Evolutionary conservation across 1,284 basidiomycete species (phyloP), one percentile per base, ranked within the genome.

Genomic region (Ustilago sp.): DNA sequence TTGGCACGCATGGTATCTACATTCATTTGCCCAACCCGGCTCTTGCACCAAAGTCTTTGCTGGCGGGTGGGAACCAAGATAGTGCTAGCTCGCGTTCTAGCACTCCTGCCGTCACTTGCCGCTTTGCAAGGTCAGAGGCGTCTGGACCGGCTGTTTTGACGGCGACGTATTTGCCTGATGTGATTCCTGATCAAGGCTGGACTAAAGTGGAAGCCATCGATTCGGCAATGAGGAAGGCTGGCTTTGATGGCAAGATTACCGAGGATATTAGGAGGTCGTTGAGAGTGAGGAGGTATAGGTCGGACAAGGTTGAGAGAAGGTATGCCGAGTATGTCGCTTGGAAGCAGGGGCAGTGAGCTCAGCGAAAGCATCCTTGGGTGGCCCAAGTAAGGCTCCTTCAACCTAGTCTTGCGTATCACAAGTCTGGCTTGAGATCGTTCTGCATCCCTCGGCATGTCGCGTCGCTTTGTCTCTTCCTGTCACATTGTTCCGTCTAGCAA

Each of bases 161-260:
- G 4, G 95, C 95, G 3, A 96, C 94, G 0, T 99, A 97, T 86
- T 89, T 99, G n/a, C 96, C 96, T 3, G 92, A 98, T 70, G 92
- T 99, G 59, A 92, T 93, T 47, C 90, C 91, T 0, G 94, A 94
- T 56, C 96, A 98, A 87, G 94, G 93, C 3, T 99, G 96, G 96
- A 90, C 91, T 67, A 93, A 93, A 88, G 88, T 91, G 59, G 93
- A 97, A 84, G 92, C 96, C 2, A 88, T 99, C 50, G 92, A 95
- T 80, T 94, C 91, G 80, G 94, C 94, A 15, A 94, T 98, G 74
- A 90, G 91, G 68, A 99, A 99, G 87, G 94, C 95, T 6, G 95
- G 94, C 4, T 98, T 71, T 62, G 90, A 88, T 63, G 94, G 94
- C 0, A 86, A 87, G 36, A 93, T 98, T 79, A 93, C 91, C 3